phyloP scores from a whole-genome alignment of 371 early-diverging fungal genomes.

The Rhizomucor miehei region DNA sequence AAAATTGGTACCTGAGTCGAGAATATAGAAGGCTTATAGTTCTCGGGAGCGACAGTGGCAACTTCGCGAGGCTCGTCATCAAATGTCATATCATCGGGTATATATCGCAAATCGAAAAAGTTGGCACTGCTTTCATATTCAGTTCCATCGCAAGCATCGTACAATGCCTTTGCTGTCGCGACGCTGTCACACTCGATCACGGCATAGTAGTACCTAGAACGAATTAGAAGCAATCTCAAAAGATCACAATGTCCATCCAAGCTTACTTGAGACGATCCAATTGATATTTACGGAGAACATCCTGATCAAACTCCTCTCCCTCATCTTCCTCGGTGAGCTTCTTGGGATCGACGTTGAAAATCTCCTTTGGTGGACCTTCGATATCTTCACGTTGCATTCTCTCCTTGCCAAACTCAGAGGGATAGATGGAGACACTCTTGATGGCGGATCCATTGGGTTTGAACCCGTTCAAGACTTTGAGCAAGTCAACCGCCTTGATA shows the following conservation, averaged over 20 bases:
- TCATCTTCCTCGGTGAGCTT: constrained; percentile 39
- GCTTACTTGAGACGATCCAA: constrained; percentile 76
- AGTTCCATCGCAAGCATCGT: constrained; percentile 85
- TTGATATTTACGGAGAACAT: constrained; percentile 89
- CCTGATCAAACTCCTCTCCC: constrained; percentile 72
- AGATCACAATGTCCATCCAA: constrained; percentile 2
- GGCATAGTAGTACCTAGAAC: constrained; percentile 85
- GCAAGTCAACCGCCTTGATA: constrained; percentile 82
- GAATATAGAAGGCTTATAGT: constrained; percentile 79
- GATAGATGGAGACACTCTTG: constrained; percentile 81
- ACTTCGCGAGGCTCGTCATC: constrained; percentile 70
- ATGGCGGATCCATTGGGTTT: constrained; percentile 77
- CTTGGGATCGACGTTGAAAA: constrained; percentile 53
- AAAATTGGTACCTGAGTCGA: constrained; percentile 59
- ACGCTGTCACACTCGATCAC: constrained; percentile 91
- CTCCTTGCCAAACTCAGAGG: constrained; percentile 96
- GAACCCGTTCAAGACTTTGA: constrained; percentile 84
- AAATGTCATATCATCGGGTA: constrained; percentile 92
- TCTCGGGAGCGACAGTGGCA: constrained; percentile 71
- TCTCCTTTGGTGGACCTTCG: constrained; percentile 84
- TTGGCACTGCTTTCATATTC: constrained; percentile 95
- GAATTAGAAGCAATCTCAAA: no score
- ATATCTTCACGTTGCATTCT: constrained; percentile 70
- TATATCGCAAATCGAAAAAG: constrained; percentile 95
- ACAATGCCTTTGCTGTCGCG: constrained; percentile 81